Percentiles rank a stretch among this genome's conserved stretches.
phyloP scores from a whole-genome alignment of 176 grass and related monocot genomes.

The Dendrocalamus sinicus region DNA sequence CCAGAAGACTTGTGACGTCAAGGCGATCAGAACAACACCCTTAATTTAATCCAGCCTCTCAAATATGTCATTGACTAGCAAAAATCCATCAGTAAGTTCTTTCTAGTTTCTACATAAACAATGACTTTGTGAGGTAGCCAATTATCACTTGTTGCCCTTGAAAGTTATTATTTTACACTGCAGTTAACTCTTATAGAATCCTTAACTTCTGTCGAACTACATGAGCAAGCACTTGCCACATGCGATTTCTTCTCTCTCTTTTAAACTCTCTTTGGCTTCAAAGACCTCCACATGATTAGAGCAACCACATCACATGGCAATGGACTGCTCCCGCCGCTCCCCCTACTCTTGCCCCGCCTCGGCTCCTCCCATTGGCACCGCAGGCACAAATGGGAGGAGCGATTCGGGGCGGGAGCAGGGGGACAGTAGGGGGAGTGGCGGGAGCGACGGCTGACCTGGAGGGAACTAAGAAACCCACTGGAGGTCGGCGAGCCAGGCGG shows the following conservation, averaged over 20 bases:
- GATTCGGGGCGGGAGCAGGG: too few relatives aligned
- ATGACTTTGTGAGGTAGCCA: background rate
- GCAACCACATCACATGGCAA: background rate
- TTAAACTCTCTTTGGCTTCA: background rate
- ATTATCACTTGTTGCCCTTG: slow-evolving; percentile 13
- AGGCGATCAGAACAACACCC: background rate
- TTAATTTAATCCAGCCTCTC: background rate
- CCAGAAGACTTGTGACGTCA: slow-evolving; percentile 13
- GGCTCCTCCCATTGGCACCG: too few relatives aligned
- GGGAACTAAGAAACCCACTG: too few relatives aligned
- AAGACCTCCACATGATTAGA: background rate
- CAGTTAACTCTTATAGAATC: background rate
- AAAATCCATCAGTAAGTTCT: background rate
- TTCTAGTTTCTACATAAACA: slow-evolving; percentile 10
- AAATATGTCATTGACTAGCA: background rate
- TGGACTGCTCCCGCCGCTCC: background rate
- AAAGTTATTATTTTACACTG: background rate
- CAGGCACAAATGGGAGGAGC: too few relatives aligned
- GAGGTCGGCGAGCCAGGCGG: too few relatives aligned
- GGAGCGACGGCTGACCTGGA: too few relatives aligned
- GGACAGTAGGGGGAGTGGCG: too few relatives aligned
- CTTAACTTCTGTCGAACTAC: slow-evolving; percentile 8
- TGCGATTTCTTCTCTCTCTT: background rate
- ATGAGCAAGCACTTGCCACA: background rate
- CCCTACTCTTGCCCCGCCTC: too few relatives aligned